Evolutionary conservation across 2,329 filamentous ascomycete genomes (phyloP).

Genomic region (Colletotrichum paranaense): DNA sequence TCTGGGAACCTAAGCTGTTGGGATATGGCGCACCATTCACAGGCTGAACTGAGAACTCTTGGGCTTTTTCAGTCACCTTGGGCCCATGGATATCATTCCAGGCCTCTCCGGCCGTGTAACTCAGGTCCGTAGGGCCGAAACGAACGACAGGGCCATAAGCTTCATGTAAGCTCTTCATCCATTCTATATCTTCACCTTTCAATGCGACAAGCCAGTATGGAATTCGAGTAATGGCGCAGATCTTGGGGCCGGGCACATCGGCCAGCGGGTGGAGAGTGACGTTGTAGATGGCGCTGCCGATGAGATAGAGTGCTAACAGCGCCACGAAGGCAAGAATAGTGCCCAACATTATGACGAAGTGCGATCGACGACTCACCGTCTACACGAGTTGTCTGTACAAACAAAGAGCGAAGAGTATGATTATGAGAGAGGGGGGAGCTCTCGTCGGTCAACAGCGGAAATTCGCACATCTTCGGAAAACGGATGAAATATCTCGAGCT

Average conservation of each 20-base stretch:
- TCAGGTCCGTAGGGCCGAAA: constrained; percentile 39
- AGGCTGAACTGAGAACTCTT: constrained; percentile 35
- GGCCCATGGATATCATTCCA: constrained; percentile 39
- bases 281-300: constrained; percentile 36
- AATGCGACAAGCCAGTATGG: constrained; percentile 39
- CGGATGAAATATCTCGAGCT: not conserved
- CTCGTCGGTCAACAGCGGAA: not conserved
- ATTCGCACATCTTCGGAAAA: not conserved
- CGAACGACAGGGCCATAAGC: constrained; percentile 39
- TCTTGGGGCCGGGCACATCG: constrained; percentile 36
- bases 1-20: too few relatives aligned
- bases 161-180: constrained; percentile 38
- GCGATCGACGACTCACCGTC: not conserved
- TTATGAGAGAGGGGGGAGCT: not conserved
- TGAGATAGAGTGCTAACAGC: constrained; percentile 14
- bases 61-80: constrained; percentile 31
- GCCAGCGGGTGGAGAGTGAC: constrained; percentile 41
- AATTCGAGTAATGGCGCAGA: constrained; percentile 38
- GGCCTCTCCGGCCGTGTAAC: constrained; percentile 36
- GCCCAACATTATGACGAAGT: not conserved
- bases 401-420: not conserved
- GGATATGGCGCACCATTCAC: constrained; percentile 33
- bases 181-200: constrained; percentile 37
- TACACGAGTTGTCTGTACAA: not conserved
- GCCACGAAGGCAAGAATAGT: not conserved